phyloP scores from a whole-genome alignment of 805 yeast species.

The Starmera quercuum region DNA sequence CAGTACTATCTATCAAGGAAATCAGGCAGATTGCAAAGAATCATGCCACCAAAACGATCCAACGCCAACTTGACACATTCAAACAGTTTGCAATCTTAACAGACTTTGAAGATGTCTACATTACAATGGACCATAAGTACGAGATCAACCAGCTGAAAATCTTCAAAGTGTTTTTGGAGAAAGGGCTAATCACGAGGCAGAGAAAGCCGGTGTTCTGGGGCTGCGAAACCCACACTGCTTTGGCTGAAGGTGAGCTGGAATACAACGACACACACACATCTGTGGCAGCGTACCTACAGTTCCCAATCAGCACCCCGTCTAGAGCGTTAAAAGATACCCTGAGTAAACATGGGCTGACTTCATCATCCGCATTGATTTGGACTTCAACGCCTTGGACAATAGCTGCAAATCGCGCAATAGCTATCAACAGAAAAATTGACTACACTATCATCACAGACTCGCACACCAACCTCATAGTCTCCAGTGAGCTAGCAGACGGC shows the following conservation, averaged over 20 bases:
- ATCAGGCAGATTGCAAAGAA: constrained; percentile 57
- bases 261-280: constrained; percentile 69
- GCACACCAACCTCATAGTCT: constrained; percentile 41
- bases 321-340: constrained; percentile 6
- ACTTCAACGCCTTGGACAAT: constrained; percentile 99
- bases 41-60: constrained; percentile 65
- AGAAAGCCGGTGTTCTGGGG: constrained; percentile 98
- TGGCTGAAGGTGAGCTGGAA: constrained; percentile 95
- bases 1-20: constrained; percentile 36
- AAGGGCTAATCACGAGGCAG: constrained; percentile 71
- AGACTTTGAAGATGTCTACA: constrained; percentile 67
- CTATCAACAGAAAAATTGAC: constrained; percentile 48
- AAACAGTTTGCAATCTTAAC: constrained; percentile 72
- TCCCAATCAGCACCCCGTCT: constrained; percentile 38
- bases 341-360: constrained; percentile 2
- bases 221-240: constrained; percentile 84
- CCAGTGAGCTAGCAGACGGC: constrained; percentile 35
- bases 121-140: constrained; percentile 63
- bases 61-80: constrained; percentile 57
- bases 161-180: constrained; percentile 56
- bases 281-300: constrained; percentile 59
- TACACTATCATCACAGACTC: constrained; percentile 44
- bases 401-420: constrained; percentile 78
- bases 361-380: constrained; percentile 61
- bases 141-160: constrained; percentile 70